Conservation (phyloP, 306 rosid species). For the Luffa aegyptiaca region DNA sequence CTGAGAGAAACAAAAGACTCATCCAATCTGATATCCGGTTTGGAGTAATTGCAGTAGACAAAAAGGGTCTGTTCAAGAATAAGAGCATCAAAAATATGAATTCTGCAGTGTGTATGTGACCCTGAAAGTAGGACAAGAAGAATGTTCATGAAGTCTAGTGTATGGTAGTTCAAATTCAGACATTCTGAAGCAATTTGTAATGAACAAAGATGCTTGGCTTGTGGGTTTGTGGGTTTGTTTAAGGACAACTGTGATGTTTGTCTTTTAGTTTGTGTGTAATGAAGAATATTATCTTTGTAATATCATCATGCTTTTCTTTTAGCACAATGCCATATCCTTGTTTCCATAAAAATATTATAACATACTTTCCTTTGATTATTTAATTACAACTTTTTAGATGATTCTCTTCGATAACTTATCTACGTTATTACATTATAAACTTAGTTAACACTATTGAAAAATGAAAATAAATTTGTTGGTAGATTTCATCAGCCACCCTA, state of each 20-base stretch:
- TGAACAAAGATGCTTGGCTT: background rate
- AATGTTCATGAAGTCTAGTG: background rate
- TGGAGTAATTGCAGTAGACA: conserved; percentile 1
- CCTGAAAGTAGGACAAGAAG: conserved; percentile 2
- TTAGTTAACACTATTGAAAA: background rate
- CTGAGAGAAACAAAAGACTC: conserved; percentile 1
- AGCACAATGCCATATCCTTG: background rate
- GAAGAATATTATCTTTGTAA: background rate
- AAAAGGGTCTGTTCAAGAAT: conserved; percentile 1
- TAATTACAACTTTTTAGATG: background rate
- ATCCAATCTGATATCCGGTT: background rate
- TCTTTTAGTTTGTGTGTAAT: background rate
- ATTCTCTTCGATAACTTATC: background rate
- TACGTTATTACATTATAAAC: background rate
- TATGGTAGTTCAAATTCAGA: background rate
- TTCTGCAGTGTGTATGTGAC: background rate
- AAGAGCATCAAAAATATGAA: background rate
- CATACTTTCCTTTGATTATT: background rate
- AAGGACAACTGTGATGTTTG: conserved; percentile 4
- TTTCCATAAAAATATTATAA: background rate
- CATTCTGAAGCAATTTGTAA: background rate
- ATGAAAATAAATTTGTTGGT: no score
- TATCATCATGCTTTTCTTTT: background rate
- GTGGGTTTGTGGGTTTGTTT: conserved; percentile 3
- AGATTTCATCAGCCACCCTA: no score